Conservation (phyloP, 306 rosid species). For the Sindora glabra region DNA sequence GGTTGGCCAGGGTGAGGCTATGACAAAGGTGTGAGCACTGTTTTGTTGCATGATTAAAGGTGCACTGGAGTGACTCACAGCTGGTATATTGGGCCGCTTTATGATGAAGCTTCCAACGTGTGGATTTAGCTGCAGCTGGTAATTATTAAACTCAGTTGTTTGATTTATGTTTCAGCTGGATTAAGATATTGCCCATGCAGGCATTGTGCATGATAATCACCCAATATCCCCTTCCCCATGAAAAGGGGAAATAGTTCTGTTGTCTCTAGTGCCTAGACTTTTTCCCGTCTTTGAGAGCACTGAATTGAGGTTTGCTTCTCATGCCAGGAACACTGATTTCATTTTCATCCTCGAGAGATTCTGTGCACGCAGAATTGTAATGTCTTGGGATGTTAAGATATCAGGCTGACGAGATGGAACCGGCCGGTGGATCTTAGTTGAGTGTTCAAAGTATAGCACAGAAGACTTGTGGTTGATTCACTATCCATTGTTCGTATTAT, state of each 20-base stretch:
- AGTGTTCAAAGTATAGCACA: slow-evolving; percentile 20
- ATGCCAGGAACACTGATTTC: background rate
- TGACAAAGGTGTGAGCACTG: slow-evolving; percentile 22
- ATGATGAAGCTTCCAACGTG: slow-evolving; percentile 26
- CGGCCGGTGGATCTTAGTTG: slow-evolving; percentile 15
- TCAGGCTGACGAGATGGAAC: slow-evolving; percentile 12
- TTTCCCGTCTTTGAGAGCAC: background rate
- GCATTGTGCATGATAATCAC: background rate
- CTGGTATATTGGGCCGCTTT: slow-evolving; percentile 34
- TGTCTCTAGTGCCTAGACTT: background rate
- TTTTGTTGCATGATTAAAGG: slow-evolving; percentile 25
- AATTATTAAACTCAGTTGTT: slow-evolving; percentile 17
- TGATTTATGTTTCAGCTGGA: background rate
- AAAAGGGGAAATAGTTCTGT: background rate
- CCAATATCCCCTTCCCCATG: background rate
- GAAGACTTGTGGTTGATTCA: slow-evolving; percentile 15
- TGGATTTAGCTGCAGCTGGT: slow-evolving; percentile 49
- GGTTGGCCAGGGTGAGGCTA: slow-evolving; percentile 20
- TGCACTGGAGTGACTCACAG: slow-evolving; percentile 35
- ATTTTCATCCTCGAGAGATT: too few relatives aligned
- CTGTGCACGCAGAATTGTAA: slow-evolving; percentile 16
- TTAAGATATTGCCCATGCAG: background rate
- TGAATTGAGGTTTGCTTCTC: background rate
- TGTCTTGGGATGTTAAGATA: slow-evolving; percentile 20
- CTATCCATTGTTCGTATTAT: too few relatives aligned